Evolutionary conservation across 129 eudicot species (phyloP), one percentile per base, ranked within the genome.

Genomic region (Centrapalus pauciflorus): DNA sequence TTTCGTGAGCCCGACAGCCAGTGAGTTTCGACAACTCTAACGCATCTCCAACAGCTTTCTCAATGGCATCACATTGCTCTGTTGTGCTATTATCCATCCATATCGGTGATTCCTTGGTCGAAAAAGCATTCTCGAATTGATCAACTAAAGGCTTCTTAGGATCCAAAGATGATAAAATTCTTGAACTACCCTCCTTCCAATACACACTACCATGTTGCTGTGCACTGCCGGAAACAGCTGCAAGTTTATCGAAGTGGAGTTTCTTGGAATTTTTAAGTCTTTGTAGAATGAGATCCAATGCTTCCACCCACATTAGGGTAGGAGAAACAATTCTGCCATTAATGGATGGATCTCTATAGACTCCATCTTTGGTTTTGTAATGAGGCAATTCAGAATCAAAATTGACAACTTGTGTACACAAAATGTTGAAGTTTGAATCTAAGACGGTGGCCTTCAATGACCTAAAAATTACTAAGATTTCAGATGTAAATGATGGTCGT

Each of bases 161-260:
- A 55, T 87, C 85, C 73, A 87, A 74, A 4, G 84, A 80, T 24
- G 88, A 79, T 4, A 87, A 65, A 43, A 69, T 79, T 2, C 61
- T 27, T 3, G 51, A 78, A 76, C 87, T 75, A 7, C 87, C 90
- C 26, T 11, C 79, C 38, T 81, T 87, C 90, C 95, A 87, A 43
- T 78, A 83, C 55, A 87, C 95, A 76, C 87, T 87, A 20, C 95
- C 95, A 58, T 87, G 90, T 69, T 87, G 95, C 75, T 87, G 95
- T 4, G 81, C 95, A 69, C 90, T 87, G 35, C 95, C 95, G 10
- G 90, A 87, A 49, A 87, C 68, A 34, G 85, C 87, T 12, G 68
- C 79, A 33, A 87, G 35, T 38, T 81, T 87, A 4, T 80, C 74
- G 38, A 87, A 81, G 73, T 73, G 79, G 12, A 87, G 32, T 2